Conservation (phyloP, 1,139 yeast species). For the Pichia sp. region DNA sequence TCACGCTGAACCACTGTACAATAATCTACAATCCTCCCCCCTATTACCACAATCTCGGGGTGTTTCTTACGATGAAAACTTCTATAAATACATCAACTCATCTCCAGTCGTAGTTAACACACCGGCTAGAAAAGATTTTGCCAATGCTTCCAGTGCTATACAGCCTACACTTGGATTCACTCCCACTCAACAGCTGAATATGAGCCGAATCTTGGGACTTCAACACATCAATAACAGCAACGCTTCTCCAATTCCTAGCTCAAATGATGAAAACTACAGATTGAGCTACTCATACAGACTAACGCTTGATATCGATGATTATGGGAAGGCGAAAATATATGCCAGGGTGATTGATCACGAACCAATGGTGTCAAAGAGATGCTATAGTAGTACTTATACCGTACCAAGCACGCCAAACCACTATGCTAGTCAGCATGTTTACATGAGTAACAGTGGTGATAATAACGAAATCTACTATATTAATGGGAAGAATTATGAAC, state of each 20-base stretch:
- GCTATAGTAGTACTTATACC: background rate
- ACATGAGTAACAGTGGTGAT: background rate
- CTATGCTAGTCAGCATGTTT: background rate
- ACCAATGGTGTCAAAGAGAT: background rate
- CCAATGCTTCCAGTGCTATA: too few species aligned
- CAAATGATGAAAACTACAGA: background rate
- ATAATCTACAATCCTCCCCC: slow-evolving; percentile 8
- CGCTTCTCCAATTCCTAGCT: background rate
- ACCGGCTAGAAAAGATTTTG: background rate
- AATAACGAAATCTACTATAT: background rate
- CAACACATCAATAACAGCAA: background rate
- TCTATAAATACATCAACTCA: slow-evolving; percentile 9
- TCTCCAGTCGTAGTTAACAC: slow-evolving; percentile 6
- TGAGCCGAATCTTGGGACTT: too few species aligned
- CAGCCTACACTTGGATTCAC: too few species aligned
- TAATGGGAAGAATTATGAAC: slow-evolving; percentile 5
- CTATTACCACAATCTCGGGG: background rate
- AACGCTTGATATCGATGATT: slow-evolving; percentile 6
- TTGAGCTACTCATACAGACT: slow-evolving; percentile 6
- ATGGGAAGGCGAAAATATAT: slow-evolving; percentile 8
- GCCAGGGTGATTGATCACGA: slow-evolving; percentile 7
- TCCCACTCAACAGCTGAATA: too few species aligned
- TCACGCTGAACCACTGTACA: background rate
- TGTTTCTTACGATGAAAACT: slow-evolving; percentile 5
- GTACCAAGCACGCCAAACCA: background rate